Percentiles rank a stretch among this genome's conserved stretches.
These are phyloP conservation scores for Pichia phayaonensis DNA, from an alignment of 805 yeast species.

Conservation along the genomic window DNA sequence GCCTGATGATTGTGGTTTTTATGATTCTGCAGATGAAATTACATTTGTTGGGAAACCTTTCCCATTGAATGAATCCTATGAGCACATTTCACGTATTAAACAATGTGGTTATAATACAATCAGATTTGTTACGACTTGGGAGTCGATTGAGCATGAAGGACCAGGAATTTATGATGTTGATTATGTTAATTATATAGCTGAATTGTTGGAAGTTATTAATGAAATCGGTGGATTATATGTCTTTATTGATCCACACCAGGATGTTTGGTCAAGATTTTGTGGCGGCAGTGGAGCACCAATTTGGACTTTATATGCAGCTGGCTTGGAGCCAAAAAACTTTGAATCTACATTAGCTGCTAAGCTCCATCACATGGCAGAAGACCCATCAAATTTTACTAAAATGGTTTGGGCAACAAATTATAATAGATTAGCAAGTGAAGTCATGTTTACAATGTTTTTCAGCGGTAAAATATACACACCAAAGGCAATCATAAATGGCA, in stretches of 20 bases:
- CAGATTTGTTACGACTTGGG: constrained; percentile 81
- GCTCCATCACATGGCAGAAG: constrained; percentile 51
- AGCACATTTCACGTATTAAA: constrained; percentile 63
- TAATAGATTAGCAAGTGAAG: constrained; percentile 60
- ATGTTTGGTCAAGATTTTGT: constrained; percentile 81
- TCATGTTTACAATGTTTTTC: constrained; percentile 83
- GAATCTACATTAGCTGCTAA: constrained; percentile 70
- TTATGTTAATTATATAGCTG: constrained; percentile 61
- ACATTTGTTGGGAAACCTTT: constrained; percentile 83
- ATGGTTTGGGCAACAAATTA: constrained; percentile 95
- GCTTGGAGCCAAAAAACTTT: constrained; percentile 73
- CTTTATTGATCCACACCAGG: constrained; percentile 86
- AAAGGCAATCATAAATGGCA: constrained; percentile 58
- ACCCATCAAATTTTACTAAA: constrained; percentile 51
- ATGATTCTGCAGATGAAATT: constrained; percentile 59
- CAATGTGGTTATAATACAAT: constrained; percentile 77
- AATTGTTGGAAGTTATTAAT: constrained; percentile 49
- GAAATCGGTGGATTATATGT: constrained; percentile 69
- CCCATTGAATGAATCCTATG: constrained; percentile 62
- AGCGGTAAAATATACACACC: constrained; percentile 77
- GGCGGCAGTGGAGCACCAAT: constrained; percentile 95
- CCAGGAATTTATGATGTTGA: constrained; percentile 79
- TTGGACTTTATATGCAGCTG: constrained; percentile 90
- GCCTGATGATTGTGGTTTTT: constrained; percentile 41
- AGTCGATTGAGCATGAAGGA: constrained; percentile 82